Conservation (phyloP, 306 rosid genomes). For the Quercus bicolor region DNA sequence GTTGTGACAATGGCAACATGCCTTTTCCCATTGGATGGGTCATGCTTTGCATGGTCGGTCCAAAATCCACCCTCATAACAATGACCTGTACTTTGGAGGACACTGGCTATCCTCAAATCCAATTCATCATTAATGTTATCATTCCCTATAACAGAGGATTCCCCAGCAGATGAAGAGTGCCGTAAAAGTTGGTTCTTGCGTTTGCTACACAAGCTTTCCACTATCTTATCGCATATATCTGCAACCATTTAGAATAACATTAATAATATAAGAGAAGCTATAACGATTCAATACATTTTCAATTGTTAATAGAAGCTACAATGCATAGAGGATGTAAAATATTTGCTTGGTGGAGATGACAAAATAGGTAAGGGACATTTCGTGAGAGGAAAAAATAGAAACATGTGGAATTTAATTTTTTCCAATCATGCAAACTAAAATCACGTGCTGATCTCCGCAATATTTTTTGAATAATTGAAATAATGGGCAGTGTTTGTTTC, state of each 20-base stretch:
- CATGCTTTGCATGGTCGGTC: constrained; percentile 68
- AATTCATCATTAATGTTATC: constrained; percentile 75
- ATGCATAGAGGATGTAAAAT: not conserved
- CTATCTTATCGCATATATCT: constrained; percentile 89
- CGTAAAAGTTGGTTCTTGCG: constrained; percentile 61
- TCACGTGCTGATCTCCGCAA: not conserved
- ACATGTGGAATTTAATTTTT: not conserved
- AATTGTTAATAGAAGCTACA: not conserved
- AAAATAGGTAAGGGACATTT: not conserved
- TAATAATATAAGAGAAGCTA: constrained; percentile 9
- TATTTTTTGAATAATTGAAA: not conserved
- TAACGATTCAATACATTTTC: not conserved
- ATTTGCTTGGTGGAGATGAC: not conserved
- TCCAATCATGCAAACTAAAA: not conserved
- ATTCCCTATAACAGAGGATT: constrained; percentile 55
- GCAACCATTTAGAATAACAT: constrained; percentile 37
- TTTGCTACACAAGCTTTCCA: constrained; percentile 81
- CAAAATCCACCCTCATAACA: constrained; percentile 85
- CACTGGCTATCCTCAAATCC: constrained; percentile 84
- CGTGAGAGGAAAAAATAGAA: not conserved
- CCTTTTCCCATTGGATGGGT: constrained; percentile 50
- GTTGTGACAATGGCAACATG: constrained; percentile 96
- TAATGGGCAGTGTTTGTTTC: not conserved
- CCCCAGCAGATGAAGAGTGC: constrained; percentile 57
- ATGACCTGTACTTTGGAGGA: constrained; percentile 94